Evolutionary conservation across 345 rosid genomes (phyloP), one percentile per base, ranked within the genome.

Genomic region (Punica granatum): DNA sequence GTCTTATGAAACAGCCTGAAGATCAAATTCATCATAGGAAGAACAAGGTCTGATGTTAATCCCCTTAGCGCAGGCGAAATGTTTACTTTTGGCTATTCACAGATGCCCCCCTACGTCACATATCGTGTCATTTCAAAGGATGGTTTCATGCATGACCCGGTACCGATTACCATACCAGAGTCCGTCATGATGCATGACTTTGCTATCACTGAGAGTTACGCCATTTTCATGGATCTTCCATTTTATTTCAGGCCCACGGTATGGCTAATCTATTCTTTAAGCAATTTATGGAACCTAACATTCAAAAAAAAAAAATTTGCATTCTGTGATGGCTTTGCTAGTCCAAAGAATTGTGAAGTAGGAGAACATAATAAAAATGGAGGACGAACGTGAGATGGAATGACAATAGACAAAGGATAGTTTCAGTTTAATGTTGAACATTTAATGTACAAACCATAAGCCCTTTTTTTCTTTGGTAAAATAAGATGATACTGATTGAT

Each of bases 181-280:
- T 89, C 98, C 37, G 75, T 93, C 79, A 86, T 93, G 96, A 93
- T 93, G 94, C 98, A 93, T 71, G 97, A 93, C 82, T 90, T 93
- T 79, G 98, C 96, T 46, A 89, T 93, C 66, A 90, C 98, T 43
- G 94, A 90, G 76, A 83, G 82, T 73, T 93, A 88, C 81, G 94
- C 96, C 64, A 74, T 93, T 79, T 84, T 94, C 80, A 70, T 94
- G 96, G 97, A 94, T 79, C 95, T 90, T 74, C 97, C 99, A 32
- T 35, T 89, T 81, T 81, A 78, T 78, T 87, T 93, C 82, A 85
- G 86, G 72, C 96, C 90, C 49, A 82, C 87, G 98, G 98, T 93
- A 81, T 59, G 71, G 46, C 66, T 30, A 54, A 19, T 13, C 31
- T 13, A n/a, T 62, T 33, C n/a, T 26, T 33, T 12, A 23, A 18